These are phyloP conservation scores for Myriosclerotinia duriaeana DNA, from an alignment of 2,329 filamentous ascomycete species.

Conservation along the genomic window DNA sequence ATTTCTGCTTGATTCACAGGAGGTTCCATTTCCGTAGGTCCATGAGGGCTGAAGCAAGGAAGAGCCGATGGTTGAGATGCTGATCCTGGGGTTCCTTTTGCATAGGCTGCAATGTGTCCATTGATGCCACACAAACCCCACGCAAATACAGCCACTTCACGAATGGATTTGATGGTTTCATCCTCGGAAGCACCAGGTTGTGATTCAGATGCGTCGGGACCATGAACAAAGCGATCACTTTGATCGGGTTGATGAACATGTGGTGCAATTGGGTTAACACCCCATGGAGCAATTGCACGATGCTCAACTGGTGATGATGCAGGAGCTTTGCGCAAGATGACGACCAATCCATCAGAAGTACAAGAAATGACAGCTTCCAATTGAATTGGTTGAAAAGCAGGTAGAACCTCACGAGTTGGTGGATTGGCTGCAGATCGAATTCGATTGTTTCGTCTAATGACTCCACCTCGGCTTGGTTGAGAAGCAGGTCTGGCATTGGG, in stretches of 20 bases:
- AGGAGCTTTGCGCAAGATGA: slow-evolving; percentile 72
- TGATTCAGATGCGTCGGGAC: slow-evolving; percentile 45
- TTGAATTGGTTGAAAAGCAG: slow-evolving; percentile 54
- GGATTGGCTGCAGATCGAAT: slow-evolving; percentile 4
- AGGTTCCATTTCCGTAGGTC: slow-evolving; percentile 37
- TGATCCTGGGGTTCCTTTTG: slow-evolving; percentile 60
- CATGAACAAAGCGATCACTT: slow-evolving; percentile 47
- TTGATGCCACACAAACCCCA: slow-evolving; percentile 83
- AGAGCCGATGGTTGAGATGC: slow-evolving; percentile 61
- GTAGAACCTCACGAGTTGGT: slow-evolving; percentile 31
- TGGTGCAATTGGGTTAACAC: slow-evolving; percentile 60
- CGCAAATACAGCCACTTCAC: slow-evolving; percentile 83
- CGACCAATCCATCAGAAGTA: slow-evolving; percentile 82
- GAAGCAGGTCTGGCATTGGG: slow-evolving; percentile 35
- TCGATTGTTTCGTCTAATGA: slow-evolving; percentile 30
- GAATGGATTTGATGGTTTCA: slow-evolving; percentile 69
- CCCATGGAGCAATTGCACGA: slow-evolving; percentile 72
- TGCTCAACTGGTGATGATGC: slow-evolving; percentile 60
- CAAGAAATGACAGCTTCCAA: slow-evolving; percentile 90
- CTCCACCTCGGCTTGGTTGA: slow-evolving; percentile 37
- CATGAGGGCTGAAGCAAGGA: slow-evolving; percentile 57
- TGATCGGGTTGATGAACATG: slow-evolving; percentile 41
- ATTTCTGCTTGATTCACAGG: slow-evolving; percentile 43
- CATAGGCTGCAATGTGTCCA: slow-evolving; percentile 65
- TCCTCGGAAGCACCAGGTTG: slow-evolving; percentile 53